Evolutionary conservation across 148 eudicot genomes (phyloP), one percentile per base, ranked within the genome.

Genomic region (Agrostemma githago): DNA sequence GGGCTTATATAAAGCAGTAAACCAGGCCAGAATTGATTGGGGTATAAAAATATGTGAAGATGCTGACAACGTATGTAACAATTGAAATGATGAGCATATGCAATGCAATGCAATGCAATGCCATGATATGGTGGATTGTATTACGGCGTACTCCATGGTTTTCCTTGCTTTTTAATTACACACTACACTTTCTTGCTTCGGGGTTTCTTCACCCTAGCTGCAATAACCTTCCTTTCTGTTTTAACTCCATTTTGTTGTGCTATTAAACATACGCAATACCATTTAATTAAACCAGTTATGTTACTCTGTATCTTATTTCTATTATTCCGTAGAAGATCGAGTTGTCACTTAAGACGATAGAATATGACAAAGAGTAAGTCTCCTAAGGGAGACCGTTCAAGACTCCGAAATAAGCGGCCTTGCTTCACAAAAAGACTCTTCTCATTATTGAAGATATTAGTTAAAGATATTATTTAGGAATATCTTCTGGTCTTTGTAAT

Each of bases 141-240:
- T 81, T 83, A 76, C 85, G 85, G 85, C 89, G 91, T 76, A 91
- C 83, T 87, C 82, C 83, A 83, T 82, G 93, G 79, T 73, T 44
- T 42, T 39, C 53, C 72, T 46, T 26, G 34, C 34, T 26, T 26
- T 26, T 60, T 46, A 46, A 21, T 0, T 38, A 54, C 1, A 19
- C 66, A 46, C 66, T 1, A 19, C 66, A 46, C 78, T 80, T 80
- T 76, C 58, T 79, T 79, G 82, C 72, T 66, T 71, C 40, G 79
- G 57, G 78, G 70, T 42, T 53, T 74, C 39, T 74, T 54, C 53
- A 79, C 63, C 70, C 72, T n/a, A n/a, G n/a, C n/a, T 69, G 41
- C 56, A 15, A 26, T 26, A 26, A 16, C 5, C 15, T 42, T 3
- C 3, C 8, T 16, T 68, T 38, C 39, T 42, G 66, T 66, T 39